Evolutionary conservation across 1,284 basidiomycete genomes (phyloP), one percentile per base, ranked within the genome.

Genomic region (Pyrrhoderma lamaoense): DNA sequence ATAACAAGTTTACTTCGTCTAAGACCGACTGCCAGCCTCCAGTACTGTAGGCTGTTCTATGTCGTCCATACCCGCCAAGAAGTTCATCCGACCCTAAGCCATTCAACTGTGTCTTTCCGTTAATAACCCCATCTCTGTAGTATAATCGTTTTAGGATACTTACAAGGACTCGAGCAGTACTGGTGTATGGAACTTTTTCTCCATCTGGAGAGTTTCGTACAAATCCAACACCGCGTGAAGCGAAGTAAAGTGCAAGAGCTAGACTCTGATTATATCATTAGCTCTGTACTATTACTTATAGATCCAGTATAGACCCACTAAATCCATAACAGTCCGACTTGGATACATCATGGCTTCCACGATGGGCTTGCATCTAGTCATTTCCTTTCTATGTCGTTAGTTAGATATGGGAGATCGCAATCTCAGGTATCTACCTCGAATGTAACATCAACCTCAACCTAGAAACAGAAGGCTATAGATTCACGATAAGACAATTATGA

Each of bases 51-150:
- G 85, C 88, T 8, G 82, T 79, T 11, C 91, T 79, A 69, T 98
- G 93, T 45, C 96, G 76, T 0, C 89, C 79, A 66, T 99, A 99
- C 0, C 96, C 96, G 1, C 92, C 96, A 0, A 99, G 74, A 23
- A 97, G 75, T 65, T 99, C 95, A 64, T 99, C 95, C 0, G 96
- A 92, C 0, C 96, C 96, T 1, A 99, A 71, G 0, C 96, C 96
- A 54, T 85, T 95, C 19, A 99, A 68, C 14, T 56, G 27, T 37
- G 34, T 27, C 35, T 34, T 5, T 8, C n/a, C 13, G 18, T 36
- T 27, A 45, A 11, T 25, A 11, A n/a, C 22, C 38, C 19, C 13
- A 2, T 27, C 13, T 8, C 16, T 23, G 27, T 27, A 9, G 38
- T 27, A 23, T 4, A 4, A 31, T 31, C 11, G 11, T 39, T 8